Evolutionary conservation across 768 basidiomycete species (phyloP), one percentile per base, ranked within the genome.

Genomic region (Dentipellis fragilis): DNA sequence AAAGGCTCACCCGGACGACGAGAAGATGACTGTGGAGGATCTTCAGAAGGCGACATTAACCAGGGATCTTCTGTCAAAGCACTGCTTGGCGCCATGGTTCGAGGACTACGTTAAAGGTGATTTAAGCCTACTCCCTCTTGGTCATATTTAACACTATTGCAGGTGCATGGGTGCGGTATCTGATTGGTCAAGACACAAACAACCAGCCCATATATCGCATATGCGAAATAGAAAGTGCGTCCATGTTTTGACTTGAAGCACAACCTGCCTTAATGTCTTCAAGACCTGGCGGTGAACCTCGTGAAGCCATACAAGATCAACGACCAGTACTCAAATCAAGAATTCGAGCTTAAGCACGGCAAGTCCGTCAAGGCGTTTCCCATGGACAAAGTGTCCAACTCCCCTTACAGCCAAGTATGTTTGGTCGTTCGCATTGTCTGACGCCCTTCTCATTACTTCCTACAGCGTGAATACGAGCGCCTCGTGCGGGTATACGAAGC

Each of bases 301-400:
- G 69, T 77, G 34, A 85, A 87, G 66, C 77, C 84, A 0, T 93
- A 93, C 70, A 81, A 81, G 60, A 65, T 93, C 37, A 81, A 91
- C 55, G 79, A 85, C 38, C 74, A 74, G 57, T 72, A 67, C 37
- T 77, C 85, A 47, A 80, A 92, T 62, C 78, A 89, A 57, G 72
- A 73, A 0, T 52, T 97, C 12, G 77, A 87, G 58, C 79, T 97
- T 49, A 82, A 82, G 62, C 87, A 93, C 64, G 94, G 91, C 9
- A 80, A 79, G 55, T 80, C 83, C 0, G 65, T 76, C 8, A 77
- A 74, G 56, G 57, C 69, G 0, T 93, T 87, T 63, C 67, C 69
- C 3, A 93, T 99, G 85, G 90, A 93, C 65, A 87, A 85, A 61
- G 82, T 95, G 8, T 95, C 92, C 7, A 95, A 97, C 65, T 70